These are phyloP conservation scores for Taphrina wiesneri DNA, from an alignment of 1,139 yeast genomes.

Conservation along the genomic window DNA sequence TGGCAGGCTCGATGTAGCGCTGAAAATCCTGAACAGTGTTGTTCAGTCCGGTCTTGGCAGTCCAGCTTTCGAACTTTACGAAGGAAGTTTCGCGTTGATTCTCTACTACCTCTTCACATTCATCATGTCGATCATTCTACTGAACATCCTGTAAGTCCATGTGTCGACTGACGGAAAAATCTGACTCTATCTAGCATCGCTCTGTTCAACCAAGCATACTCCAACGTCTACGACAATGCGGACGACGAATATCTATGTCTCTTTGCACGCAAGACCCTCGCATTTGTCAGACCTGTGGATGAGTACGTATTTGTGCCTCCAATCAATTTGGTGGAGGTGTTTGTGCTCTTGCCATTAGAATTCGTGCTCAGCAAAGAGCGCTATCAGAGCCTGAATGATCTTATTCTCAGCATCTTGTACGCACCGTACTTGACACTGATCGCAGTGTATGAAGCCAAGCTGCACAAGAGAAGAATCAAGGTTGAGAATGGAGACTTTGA, in stretches of 20 bases:
- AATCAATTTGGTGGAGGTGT: constrained; percentile 67
- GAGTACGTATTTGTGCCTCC: constrained; percentile 85
- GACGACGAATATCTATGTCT: constrained; percentile 81
- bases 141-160: constrained; percentile 26
- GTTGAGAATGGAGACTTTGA: constrained; percentile 59
- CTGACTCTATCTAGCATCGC: constrained; percentile 77
- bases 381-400: constrained; percentile 50
- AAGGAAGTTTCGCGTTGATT: constrained; percentile 70
- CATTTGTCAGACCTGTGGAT: constrained; percentile 87
- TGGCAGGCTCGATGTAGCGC: constrained; percentile 75
- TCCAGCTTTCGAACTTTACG: constrained; percentile 70
- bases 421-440: constrained; percentile 65
- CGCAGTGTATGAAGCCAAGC: constrained; percentile 46
- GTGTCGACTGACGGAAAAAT: constrained; percentile 27
- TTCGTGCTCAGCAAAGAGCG: constrained; percentile 47
- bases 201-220: constrained; percentile 79
- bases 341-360: constrained; percentile 50
- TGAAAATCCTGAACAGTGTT: constrained; percentile 62
- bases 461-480: constrained; percentile 25
- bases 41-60: constrained; percentile 71
- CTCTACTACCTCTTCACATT: constrained; percentile 76
- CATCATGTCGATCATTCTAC: constrained; percentile 65
- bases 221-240: constrained; percentile 77
- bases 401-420: constrained; percentile 65
- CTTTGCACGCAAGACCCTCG: constrained; percentile 77